Conservation (phyloP, 257 asterid species). For the Anisodus tanguticus region DNA sequence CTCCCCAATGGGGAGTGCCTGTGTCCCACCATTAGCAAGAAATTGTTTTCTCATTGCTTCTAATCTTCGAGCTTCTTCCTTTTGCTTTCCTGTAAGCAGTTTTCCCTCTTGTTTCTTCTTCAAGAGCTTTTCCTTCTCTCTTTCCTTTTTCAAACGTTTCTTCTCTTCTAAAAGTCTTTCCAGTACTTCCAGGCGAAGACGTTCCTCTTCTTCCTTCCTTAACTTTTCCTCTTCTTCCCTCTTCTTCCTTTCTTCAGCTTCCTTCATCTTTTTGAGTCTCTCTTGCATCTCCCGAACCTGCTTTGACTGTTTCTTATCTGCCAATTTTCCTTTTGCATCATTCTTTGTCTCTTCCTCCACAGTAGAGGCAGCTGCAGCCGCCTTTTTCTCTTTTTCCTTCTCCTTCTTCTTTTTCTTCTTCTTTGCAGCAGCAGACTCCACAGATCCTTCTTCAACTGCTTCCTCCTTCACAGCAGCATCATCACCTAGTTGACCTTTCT, state of each 20-base stretch:
- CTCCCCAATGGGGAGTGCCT: conserved; percentile 57
- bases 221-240: conserved; percentile 81
- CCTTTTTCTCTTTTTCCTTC: conserved; percentile 36
- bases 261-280: conserved; percentile 67
- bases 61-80: conserved; percentile 86
- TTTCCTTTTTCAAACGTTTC: conserved; percentile 84
- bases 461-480: conserved; percentile 17
- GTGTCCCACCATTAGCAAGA: conserved; percentile 63
- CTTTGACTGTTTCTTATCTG: conserved; percentile 72
- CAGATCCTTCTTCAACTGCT: conserved; percentile 26
- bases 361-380: conserved; percentile 36
- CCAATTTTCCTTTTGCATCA: conserved; percentile 50
- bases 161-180: conserved; percentile 83
- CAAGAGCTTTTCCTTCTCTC: conserved; percentile 77
- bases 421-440: conserved; percentile 34
- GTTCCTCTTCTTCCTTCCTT: conserved; percentile 95
- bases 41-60: conserved; percentile 90
- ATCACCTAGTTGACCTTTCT: conserved; percentile 27
- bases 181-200: conserved; percentile 65
- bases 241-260: conserved; percentile 78
- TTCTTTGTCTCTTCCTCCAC: conserved; percentile 61
- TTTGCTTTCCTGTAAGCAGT: conserved; percentile 80
- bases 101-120: conserved; percentile 89
- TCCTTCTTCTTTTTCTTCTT: conserved; percentile 34
- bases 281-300: conserved; percentile 95